Evolutionary conservation across 1,284 basidiomycete genomes (phyloP).

Genomic region (Ceratobasidium sp.): DNA sequence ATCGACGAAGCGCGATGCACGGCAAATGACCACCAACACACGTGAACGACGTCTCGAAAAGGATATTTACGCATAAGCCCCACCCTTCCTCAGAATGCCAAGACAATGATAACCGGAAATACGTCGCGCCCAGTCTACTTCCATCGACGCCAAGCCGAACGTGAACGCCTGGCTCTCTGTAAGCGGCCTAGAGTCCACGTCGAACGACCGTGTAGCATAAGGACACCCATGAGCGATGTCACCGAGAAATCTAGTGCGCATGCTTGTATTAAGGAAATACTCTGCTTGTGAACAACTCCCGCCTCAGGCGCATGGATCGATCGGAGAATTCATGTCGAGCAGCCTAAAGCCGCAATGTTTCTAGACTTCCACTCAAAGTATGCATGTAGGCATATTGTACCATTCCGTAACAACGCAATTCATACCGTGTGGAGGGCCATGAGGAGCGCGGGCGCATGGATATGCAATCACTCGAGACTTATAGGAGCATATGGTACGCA

Average conservation of each 20-base stretch:
- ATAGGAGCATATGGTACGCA: not conserved
- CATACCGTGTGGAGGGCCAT: not conserved
- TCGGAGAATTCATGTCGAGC: not conserved
- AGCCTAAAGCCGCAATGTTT: not conserved
- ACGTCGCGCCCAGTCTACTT: not conserved
- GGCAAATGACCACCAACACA: too few relatives aligned
- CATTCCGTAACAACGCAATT: too few relatives aligned
- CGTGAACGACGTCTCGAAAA: too few relatives aligned
- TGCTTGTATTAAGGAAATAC: not conserved
- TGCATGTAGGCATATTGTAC: not conserved
- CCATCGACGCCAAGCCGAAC: not conserved
- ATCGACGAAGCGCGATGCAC: too few relatives aligned
- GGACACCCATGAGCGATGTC: not conserved
- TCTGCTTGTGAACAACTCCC: not conserved
- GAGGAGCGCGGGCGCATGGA: not conserved
- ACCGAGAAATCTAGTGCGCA: not conserved
- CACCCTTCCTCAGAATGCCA: not conserved
- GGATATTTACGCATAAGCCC: too few relatives aligned
- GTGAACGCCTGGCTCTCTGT: not conserved
- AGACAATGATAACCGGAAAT: conserved; percentile 14
- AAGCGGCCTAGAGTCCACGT: not conserved
- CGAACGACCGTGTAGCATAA: not conserved
- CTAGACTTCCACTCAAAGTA: not conserved
- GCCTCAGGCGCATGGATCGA: not conserved
- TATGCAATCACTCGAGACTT: not conserved